Percentiles rank a stretch among this genome's conserved stretches.
Evolutionary conservation across 148 eudicot species (phyloP).

Genomic region (Gaultheria prostrata): DNA sequence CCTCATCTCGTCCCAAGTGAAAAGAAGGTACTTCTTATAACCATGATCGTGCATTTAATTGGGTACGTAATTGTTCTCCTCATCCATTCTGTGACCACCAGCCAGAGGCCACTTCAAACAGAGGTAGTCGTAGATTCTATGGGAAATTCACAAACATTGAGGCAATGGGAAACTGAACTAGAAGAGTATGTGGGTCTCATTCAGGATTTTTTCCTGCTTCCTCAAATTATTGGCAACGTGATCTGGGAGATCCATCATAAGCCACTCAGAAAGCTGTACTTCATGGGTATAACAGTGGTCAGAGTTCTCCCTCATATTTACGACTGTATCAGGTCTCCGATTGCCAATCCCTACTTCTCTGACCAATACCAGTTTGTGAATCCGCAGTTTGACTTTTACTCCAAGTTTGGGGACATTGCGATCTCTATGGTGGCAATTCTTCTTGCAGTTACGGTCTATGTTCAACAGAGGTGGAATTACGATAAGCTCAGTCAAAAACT

Average conservation of each 20-base stretch:
- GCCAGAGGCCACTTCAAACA: conserved; percentile 36
- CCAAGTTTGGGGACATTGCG: conserved; percentile 69
- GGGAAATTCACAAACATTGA: conserved; percentile 38
- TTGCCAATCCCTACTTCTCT: conserved; percentile 58
- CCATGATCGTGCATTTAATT: conserved; percentile 49
- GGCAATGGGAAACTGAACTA: conserved; percentile 62
- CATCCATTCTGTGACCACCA: conserved; percentile 43
- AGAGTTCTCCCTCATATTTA: conserved; percentile 80
- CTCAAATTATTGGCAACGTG: conserved; percentile 74
- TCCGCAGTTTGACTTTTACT: conserved; percentile 57
- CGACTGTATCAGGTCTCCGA: conserved; percentile 52
- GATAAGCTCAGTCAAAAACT: conserved; percentile 45
- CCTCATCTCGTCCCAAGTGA: conserved; percentile 64
- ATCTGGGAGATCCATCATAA: conserved; percentile 62
- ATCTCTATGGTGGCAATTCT: conserved; percentile 51
- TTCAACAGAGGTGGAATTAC: conserved; percentile 76
- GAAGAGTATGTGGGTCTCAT: conserved; percentile 79
- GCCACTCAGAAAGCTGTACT: conserved; percentile 66
- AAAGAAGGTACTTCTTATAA: conserved; percentile 46
- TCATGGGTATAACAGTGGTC: conserved; percentile 62
- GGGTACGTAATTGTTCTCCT: conserved; percentile 58
- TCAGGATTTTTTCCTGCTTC: conserved; percentile 84
- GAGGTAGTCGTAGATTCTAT: conserved; percentile 32
- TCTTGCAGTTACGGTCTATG: conserved; percentile 48
- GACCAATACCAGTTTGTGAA: conserved; percentile 76